These are phyloP conservation scores for Cajanus cajan DNA, from an alignment of 306 rosid genomes.

Conservation along the genomic window DNA sequence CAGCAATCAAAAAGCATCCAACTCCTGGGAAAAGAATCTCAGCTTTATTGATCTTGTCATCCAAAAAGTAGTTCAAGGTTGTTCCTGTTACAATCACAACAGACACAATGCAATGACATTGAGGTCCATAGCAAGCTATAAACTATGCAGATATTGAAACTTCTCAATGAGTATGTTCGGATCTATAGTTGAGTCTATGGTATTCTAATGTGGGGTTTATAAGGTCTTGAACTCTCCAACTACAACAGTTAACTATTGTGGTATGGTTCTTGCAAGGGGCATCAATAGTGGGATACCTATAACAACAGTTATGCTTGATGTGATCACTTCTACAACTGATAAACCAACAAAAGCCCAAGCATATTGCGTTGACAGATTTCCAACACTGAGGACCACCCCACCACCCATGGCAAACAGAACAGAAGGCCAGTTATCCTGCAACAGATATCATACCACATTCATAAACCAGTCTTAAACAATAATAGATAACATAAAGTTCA, in stretches of 20 bases:
- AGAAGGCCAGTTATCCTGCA: constrained; percentile 84
- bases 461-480: neutral
- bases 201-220: neutral
- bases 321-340: constrained; percentile 81
- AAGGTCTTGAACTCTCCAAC: neutral
- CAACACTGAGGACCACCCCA: constrained; percentile 77
- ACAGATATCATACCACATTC: constrained; percentile 16
- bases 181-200: neutral
- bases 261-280: neutral
- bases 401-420: constrained; percentile 87
- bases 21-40: constrained; percentile 91
- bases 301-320: constrained; percentile 81
- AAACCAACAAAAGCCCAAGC: constrained; percentile 91
- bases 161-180: neutral
- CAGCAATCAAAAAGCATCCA: constrained; percentile 85
- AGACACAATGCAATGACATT: neutral
- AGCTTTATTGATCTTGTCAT: constrained; percentile 75
- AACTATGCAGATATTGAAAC: neutral
- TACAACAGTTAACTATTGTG: neutral
- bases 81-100: constrained; percentile 58
- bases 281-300: constrained; percentile 53
- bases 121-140: constrained; percentile 5
- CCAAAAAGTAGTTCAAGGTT: constrained; percentile 81
- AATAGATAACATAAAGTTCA: constrained; percentile 23
- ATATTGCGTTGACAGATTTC: constrained; percentile 80